A percentile compares a stretch with the other conserved stretches of the same genome.
These are phyloP conservation scores for Tetratostichococcus sp. DNA, from an alignment of 139 green algal species.

Conservation along the genomic window DNA sequence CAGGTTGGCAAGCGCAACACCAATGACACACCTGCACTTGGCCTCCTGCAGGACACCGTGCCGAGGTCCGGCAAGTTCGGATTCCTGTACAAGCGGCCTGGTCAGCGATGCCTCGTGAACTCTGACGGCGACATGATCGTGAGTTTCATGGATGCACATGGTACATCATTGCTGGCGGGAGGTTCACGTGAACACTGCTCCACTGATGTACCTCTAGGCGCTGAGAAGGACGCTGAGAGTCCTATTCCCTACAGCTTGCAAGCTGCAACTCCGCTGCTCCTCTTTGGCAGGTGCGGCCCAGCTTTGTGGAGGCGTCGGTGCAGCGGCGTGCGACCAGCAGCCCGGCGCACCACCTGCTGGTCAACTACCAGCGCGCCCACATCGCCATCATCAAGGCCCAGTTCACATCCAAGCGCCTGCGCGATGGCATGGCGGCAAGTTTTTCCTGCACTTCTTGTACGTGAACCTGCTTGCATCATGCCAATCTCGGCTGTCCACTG, in stretches of 20 bases:
- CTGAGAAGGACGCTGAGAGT: neutral
- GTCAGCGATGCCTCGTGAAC: slow-evolving; percentile 46
- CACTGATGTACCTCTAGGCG: too few species aligned
- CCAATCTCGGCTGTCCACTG: too few species aligned
- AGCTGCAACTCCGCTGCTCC: too few species aligned
- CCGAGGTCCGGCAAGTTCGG: slow-evolving; percentile 26
- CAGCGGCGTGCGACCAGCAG: neutral
- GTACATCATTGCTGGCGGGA: too few species aligned
- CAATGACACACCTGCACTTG: too few species aligned
- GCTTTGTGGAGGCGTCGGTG: slow-evolving; percentile 28
- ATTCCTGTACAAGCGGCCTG: slow-evolving; percentile 33
- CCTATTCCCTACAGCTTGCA: too few species aligned
- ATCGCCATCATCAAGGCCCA: slow-evolving; percentile 2
- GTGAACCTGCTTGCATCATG: too few species aligned
- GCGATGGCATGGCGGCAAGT: neutral
- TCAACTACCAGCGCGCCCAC: neutral
- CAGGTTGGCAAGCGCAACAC: too few species aligned
- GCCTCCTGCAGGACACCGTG: slow-evolving; percentile 13
- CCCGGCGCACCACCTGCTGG: neutral
- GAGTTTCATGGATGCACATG: too few species aligned
- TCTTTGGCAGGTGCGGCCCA: slow-evolving; percentile 32
- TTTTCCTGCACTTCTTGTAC: too few species aligned
- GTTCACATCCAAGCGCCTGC: neutral
- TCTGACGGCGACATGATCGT: slow-evolving; percentile 32
- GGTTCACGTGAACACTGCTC: too few species aligned